phyloP scores from a whole-genome alignment of 2,329 filamentous ascomycete species.

The Neophaeococcomyces aloes region DNA sequence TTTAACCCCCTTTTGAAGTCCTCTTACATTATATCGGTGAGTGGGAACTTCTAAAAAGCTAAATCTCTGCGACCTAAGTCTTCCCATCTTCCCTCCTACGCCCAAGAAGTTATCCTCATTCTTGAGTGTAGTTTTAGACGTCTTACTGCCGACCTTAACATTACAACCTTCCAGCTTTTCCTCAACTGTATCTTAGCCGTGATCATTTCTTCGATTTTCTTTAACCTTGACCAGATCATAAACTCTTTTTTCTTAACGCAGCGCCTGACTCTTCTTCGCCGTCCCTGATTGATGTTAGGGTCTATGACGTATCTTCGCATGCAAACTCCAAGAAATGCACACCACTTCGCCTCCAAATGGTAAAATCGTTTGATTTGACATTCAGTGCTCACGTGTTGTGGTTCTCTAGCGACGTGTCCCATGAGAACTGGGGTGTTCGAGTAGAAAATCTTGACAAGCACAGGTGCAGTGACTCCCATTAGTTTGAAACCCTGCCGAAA shows the following conservation, averaged over 20 bases:
- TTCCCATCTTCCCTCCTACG: slow-evolving; percentile 46
- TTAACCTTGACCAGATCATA: slow-evolving; percentile 48
- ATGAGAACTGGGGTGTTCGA: too few species aligned
- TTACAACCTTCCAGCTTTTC: slow-evolving; percentile 52
- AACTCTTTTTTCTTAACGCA: slow-evolving; percentile 54
- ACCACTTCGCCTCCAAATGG: too few species aligned
- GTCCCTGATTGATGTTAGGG: too few species aligned
- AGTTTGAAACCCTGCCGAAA: too few species aligned
- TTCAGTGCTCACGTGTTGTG: too few species aligned
- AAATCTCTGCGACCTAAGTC: slow-evolving; percentile 40
- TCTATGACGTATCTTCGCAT: too few species aligned
- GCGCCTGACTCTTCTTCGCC: slow-evolving; percentile 54
- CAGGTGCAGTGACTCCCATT: too few species aligned
- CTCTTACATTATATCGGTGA: slow-evolving; percentile 6
- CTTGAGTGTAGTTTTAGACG: slow-evolving; percentile 55
- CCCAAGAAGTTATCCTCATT: slow-evolving; percentile 46
- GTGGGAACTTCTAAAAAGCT: slow-evolving; percentile 28
- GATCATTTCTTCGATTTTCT: slow-evolving; percentile 57
- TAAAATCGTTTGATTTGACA: too few species aligned
- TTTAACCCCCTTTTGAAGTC: too few species aligned
- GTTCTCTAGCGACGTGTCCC: too few species aligned
- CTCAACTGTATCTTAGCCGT: slow-evolving; percentile 50
- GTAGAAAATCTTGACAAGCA: too few species aligned
- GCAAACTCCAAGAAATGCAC: too few species aligned
- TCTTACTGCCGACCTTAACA: slow-evolving; percentile 53